phyloP scores from a whole-genome alignment of 2,329 filamentous ascomycete genomes.

The Diaporthe citriasiana region DNA sequence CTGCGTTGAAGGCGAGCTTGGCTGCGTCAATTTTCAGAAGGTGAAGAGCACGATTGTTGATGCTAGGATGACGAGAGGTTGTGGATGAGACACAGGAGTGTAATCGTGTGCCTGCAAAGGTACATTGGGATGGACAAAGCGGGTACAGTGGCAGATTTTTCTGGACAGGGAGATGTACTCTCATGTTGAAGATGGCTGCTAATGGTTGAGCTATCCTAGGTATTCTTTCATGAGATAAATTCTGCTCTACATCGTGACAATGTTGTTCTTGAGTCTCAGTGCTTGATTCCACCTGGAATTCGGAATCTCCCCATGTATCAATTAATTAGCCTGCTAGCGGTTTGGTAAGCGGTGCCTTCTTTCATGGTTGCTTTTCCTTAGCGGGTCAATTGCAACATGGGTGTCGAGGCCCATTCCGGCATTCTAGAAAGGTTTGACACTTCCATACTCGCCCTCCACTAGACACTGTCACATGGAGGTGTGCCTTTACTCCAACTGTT shows the following conservation, averaged over 20 bases:
- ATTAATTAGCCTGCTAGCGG: background rate
- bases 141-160: background rate
- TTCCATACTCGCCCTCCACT: background rate
- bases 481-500: background rate
- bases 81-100: background rate
- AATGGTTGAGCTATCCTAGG: background rate
- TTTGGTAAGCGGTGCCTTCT: background rate
- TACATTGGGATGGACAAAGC: background rate
- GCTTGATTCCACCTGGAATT: background rate
- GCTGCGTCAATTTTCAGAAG: slow-evolving; percentile 35
- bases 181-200: background rate
- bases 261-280: background rate
- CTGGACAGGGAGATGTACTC: background rate
- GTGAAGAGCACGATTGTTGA: background rate
- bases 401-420: background rate
- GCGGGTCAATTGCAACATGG: background rate
- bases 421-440: background rate
- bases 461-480: too few species aligned
- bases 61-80: background rate
- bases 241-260: background rate
- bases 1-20: slow-evolving; percentile 34
- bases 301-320: background rate
- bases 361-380: background rate
- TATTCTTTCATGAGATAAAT: background rate
- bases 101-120: background rate